These are phyloP conservation scores for Persicaria tinctoria DNA, from an alignment of 148 eudicot species.

Conservation along the genomic window DNA sequence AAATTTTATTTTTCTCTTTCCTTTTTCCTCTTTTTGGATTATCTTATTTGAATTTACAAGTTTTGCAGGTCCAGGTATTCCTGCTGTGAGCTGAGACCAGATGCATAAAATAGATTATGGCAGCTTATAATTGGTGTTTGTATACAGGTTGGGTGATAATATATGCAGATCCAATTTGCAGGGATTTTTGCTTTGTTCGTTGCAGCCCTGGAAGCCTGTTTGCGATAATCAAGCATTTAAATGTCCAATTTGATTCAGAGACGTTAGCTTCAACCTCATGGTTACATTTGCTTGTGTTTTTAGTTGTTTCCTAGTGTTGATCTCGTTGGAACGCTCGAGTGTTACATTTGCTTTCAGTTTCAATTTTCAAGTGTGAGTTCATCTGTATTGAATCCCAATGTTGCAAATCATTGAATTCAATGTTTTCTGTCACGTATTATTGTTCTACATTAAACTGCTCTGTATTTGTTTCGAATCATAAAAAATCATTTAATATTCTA, in stretches of 20 bases:
- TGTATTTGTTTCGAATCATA: too few relatives aligned
- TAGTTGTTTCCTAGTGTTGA: too few relatives aligned
- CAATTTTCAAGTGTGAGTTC: too few relatives aligned
- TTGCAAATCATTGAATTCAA: too few relatives aligned
- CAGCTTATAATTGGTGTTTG: constrained; percentile 55
- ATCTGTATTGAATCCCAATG: too few relatives aligned
- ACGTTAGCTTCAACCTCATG: neutral
- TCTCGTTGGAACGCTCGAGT: too few relatives aligned
- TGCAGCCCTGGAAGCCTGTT: neutral
- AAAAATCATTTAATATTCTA: too few relatives aligned
- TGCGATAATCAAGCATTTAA: neutral
- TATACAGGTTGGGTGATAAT: constrained; percentile 61
- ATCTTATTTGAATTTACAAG: constrained; percentile 39
- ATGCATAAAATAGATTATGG: constrained; percentile 21
- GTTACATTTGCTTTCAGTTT: too few relatives aligned
- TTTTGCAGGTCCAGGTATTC: constrained; percentile 87
- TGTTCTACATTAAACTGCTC: too few relatives aligned
- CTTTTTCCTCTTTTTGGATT: neutral
- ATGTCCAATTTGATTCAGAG: neutral
- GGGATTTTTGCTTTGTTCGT: constrained; percentile 13
- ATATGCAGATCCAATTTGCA: constrained; percentile 40
- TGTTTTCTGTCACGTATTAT: too few relatives aligned
- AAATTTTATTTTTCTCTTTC: neutral
- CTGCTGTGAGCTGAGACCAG: constrained; percentile 47
- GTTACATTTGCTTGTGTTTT: too few relatives aligned